Conservation (phyloP, 768 basidiomycete genomes). For the Trametes punicea region DNA sequence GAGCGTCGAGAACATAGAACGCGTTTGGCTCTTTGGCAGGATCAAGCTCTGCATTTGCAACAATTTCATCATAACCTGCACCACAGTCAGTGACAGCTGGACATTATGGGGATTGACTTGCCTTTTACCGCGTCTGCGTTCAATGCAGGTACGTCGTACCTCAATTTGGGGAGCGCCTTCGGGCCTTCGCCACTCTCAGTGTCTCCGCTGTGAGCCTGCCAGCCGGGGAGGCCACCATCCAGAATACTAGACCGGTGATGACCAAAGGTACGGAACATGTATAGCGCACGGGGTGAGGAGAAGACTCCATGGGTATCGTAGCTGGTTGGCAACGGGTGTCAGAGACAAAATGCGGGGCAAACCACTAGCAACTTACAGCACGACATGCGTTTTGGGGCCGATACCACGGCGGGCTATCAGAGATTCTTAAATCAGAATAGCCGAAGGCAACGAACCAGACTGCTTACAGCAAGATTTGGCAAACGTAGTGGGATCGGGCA, state of each 20-base stretch:
- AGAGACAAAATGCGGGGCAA: background rate
- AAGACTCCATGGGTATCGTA: conserved; percentile 93
- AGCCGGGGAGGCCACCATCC: conserved; percentile 88
- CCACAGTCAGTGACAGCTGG: background rate
- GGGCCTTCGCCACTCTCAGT: conserved; percentile 38
- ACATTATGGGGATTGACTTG: conserved; percentile 27
- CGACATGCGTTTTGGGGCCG: conserved; percentile 67
- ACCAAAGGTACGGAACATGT: conserved; percentile 92
- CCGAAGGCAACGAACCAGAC: background rate
- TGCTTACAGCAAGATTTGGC: conserved; percentile 79
- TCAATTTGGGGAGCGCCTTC: conserved; percentile 24
- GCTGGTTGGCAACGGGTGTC: conserved; percentile 35
- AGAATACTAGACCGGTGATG: conserved; percentile 84
- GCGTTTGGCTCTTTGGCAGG: conserved; percentile 42
- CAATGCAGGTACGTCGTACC: conserved; percentile 54
- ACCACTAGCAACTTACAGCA: conserved; percentile 57
- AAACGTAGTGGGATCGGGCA: conserved; percentile 72
- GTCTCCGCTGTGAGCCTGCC: conserved; percentile 65
- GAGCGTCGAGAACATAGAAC: conserved; percentile 84
- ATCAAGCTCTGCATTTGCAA: conserved; percentile 58
- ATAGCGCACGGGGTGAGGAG: conserved; percentile 87
- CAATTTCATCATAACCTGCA: conserved; percentile 78
- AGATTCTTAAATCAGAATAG: background rate
- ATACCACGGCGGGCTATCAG: conserved; percentile 70
- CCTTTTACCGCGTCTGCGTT: conserved; percentile 51